A percentile compares a stretch with the other conserved stretches of the same genome.
Evolutionary conservation across 352 stramenopile genomes (phyloP).

Genomic region (Globisporangium iwayamae): DNA sequence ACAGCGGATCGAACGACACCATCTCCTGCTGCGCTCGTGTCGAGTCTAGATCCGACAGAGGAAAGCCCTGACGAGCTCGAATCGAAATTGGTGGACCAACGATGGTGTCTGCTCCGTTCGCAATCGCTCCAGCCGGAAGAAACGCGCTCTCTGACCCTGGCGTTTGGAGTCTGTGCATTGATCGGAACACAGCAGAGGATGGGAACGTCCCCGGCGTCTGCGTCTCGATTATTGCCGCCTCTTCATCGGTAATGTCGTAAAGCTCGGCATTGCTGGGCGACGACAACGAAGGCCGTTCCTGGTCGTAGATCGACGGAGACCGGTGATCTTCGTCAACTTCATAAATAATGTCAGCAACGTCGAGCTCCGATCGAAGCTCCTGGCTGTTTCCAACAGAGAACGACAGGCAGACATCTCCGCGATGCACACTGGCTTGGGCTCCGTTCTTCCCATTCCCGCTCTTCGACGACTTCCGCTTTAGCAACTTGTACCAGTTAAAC

Average conservation of each 20-base stretch:
- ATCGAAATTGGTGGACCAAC: slow-evolving; percentile 31
- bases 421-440: slow-evolving; percentile 55
- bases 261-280: slow-evolving; percentile 36
- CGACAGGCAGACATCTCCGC: slow-evolving; percentile 70
- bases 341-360: slow-evolving; percentile 30
- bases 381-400: slow-evolving; percentile 86
- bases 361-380: slow-evolving; percentile 64
- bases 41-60: slow-evolving; percentile 47
- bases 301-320: slow-evolving; percentile 24
- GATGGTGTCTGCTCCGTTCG: slow-evolving; percentile 18
- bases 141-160: slow-evolving; percentile 32
- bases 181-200: slow-evolving; percentile 46
- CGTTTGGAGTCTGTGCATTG: slow-evolving; percentile 67
- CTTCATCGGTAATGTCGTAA: slow-evolving; percentile 41
- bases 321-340: slow-evolving; percentile 26
- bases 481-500: slow-evolving; percentile 87
- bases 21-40: slow-evolving; percentile 53
- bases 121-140: slow-evolving; percentile 17
- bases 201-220: slow-evolving; percentile 42
- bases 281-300: slow-evolving; percentile 21
- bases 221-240: slow-evolving; percentile 27
- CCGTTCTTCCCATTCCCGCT: slow-evolving; percentile 41
- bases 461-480: slow-evolving; percentile 73
- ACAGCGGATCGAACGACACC: slow-evolving; percentile 56
- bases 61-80: slow-evolving; percentile 42